Evolutionary conservation across 75 land plant genomes (phyloP), one percentile per base, ranked within the genome.

Genomic region (Azolla pinnata): DNA sequence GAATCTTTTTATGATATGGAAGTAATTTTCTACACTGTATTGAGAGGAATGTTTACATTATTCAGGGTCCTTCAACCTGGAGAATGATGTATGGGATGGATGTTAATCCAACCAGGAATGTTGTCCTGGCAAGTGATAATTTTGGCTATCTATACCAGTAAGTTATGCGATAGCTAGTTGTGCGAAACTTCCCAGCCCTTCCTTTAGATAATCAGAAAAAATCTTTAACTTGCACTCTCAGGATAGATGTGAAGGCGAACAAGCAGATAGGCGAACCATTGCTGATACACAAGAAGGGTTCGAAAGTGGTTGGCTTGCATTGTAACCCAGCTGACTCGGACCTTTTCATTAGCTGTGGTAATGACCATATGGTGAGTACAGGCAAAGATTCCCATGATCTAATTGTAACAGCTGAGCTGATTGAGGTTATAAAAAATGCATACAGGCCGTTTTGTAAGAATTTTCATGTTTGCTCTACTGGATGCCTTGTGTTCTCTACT

Each of bases 21-120:
- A n/a, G n/a, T n/a, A n/a, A n/a, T n/a, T n/a, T n/a, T n/a, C n/a
- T n/a, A n/a, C n/a, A n/a, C n/a, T n/a, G n/a, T n/a, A n/a, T n/a
- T n/a, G 31, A 44, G 31, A 24, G 31, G 19, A 27, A 26, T 19
- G 26, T 47, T 4, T 4, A 10, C 29, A 24, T 30, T 57, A 4
- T 46, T 17, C 67, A 92, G 97, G 97, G 95, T 10, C 83, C 81
- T 16, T 55, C 76, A 59, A 83, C 62, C 31, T 93, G 96, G 96
- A 73, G 78, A 64, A 88, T 88, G 96, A 69, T 93, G 10, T 86
- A 88, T 81, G 96, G 87, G 21, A 69, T 93, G 96, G 96, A 89
- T 66, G 42, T 83, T 1, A 85, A 83, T 45, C 2, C 68, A 31
- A 75, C 76, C 23, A 85, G 81, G 61, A 57, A 68, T 44, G 29